phyloP scores from a whole-genome alignment of 2,329 filamentous ascomycete genomes.

The Colletotrichum lini region DNA sequence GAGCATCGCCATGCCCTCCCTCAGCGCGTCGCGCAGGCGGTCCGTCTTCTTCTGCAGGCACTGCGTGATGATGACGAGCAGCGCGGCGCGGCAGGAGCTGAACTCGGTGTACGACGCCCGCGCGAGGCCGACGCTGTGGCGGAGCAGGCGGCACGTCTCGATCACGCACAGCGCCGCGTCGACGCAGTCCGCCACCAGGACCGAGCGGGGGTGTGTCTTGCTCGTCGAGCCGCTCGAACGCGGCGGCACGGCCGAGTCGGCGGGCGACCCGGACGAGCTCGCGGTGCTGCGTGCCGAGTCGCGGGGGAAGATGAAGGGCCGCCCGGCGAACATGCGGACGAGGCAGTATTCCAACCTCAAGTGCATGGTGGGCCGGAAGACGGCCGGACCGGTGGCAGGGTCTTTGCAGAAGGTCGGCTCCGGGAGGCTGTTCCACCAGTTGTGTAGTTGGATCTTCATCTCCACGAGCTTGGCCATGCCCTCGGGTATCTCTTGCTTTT shows the following conservation, averaged over 20 bases:
- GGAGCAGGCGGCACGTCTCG: slow-evolving; percentile 64
- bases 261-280: slow-evolving; percentile 49
- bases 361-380: slow-evolving; percentile 65
- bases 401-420: slow-evolving; percentile 53
- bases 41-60: slow-evolving; percentile 56
- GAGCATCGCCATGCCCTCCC: slow-evolving; percentile 65
- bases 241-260: slow-evolving; percentile 46
- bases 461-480: slow-evolving; percentile 53
- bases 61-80: slow-evolving; percentile 62
- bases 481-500: slow-evolving; percentile 51
- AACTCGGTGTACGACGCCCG: slow-evolving; percentile 70
- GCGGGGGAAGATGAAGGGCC: slow-evolving; percentile 65
- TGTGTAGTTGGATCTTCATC: slow-evolving; percentile 54
- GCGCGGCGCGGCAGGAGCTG: slow-evolving; percentile 67
- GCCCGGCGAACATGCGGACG: slow-evolving; percentile 67
- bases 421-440: slow-evolving; percentile 56
- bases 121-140: slow-evolving; percentile 66
- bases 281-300: slow-evolving; percentile 48
- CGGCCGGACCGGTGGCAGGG: slow-evolving; percentile 55
- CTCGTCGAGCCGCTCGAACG: slow-evolving; percentile 35
- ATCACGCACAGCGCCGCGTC: slow-evolving; percentile 66
- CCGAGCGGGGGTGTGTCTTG: slow-evolving; percentile 51
- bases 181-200: slow-evolving; percentile 66
- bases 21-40: slow-evolving; percentile 59
- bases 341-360: slow-evolving; percentile 67